Conservation (phyloP, 257 asterid genomes). For the Phtheirospermum japonicum region DNA sequence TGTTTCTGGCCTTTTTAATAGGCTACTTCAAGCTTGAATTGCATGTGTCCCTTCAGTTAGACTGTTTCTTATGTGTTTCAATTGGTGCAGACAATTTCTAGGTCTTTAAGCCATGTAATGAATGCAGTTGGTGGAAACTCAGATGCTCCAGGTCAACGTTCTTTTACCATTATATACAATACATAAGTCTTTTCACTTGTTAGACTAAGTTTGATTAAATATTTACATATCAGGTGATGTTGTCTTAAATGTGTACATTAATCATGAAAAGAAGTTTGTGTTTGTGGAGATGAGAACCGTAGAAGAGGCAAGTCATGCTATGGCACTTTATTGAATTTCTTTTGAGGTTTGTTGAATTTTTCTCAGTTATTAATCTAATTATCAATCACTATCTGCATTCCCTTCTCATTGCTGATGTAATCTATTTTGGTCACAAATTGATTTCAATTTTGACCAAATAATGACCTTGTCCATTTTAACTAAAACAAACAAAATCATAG, state of each 20-base stretch:
- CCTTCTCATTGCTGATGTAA: slow-evolving; percentile 17
- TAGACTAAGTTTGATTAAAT: slow-evolving; percentile 22
- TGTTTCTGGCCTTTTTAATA: slow-evolving; percentile 11
- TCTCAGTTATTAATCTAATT: slow-evolving; percentile 15
- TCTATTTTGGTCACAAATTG: slow-evolving; percentile 2
- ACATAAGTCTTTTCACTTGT: slow-evolving; percentile 15
- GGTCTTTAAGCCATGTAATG: slow-evolving; percentile 57
- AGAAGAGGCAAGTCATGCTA: slow-evolving; percentile 81
- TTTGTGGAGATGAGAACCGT: slow-evolving; percentile 81
- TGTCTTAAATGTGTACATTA: slow-evolving; percentile 58
- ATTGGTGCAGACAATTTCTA: slow-evolving; percentile 42
- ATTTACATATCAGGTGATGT: slow-evolving; percentile 46
- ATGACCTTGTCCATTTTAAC: not conserved
- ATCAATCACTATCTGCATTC: not conserved
- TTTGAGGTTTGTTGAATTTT: slow-evolving; percentile 48
- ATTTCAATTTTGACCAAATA: slow-evolving; percentile 1
- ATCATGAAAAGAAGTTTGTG: slow-evolving; percentile 77
- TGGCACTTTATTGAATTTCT: slow-evolving; percentile 72
- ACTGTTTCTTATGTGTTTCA: slow-evolving; percentile 23
- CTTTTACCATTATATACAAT: slow-evolving; percentile 20
- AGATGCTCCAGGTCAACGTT: slow-evolving; percentile 52
- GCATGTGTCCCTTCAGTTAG: no score
- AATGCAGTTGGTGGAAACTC: slow-evolving; percentile 53
- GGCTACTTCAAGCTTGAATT: no score
- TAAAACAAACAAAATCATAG: not conserved